A percentile compares a stretch with the other conserved stretches of the same genome.
Conservation (phyloP, 1,284 basidiomycete genomes). For the Mycena sp. region DNA sequence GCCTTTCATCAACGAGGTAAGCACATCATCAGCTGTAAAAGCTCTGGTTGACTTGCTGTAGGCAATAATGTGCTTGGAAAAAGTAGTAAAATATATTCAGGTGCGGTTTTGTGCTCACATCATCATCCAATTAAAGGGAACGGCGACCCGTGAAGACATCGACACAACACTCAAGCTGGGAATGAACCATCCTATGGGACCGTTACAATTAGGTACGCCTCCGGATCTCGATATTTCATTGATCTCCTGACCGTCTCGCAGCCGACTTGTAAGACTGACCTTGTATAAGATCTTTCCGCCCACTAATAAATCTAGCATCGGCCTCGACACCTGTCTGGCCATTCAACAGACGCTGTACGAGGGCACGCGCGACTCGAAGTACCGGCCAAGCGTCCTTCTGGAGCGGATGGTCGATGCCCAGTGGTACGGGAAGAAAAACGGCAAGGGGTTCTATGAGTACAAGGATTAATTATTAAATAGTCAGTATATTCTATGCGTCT, state of each 20-base stretch:
- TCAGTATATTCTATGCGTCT: no score
- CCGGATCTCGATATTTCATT: not conserved
- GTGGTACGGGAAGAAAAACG: conserved; percentile 93
- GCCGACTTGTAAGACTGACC: conserved; percentile 73
- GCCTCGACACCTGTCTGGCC: conserved; percentile 90
- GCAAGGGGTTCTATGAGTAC: conserved; percentile 91
- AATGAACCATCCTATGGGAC: conserved; percentile 98
- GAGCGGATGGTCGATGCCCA: conserved; percentile 97
- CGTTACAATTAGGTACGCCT: conserved; percentile 70
- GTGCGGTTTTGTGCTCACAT: not conserved
- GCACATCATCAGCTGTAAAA: no score
- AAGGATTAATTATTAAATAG: no score
- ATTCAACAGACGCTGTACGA: conserved; percentile 90
- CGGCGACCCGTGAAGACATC: conserved; percentile 93
- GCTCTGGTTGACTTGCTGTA: conserved; percentile 55
- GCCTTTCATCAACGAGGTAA: conserved; percentile 91
- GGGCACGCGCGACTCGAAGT: conserved; percentile 96
- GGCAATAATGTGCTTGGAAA: conserved; percentile 93
- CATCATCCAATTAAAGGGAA: conserved; percentile 63
- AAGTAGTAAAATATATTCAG: no score
- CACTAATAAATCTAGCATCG: conserved; percentile 77
- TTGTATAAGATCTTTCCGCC: not conserved
- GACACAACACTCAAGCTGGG: conserved; percentile 94
- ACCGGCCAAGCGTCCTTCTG: conserved; percentile 90
- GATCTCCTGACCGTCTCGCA: conserved; percentile 37